Evolutionary conservation across 2,329 filamentous ascomycete genomes (phyloP).

Genomic region (Pezicula radicicola): DNA sequence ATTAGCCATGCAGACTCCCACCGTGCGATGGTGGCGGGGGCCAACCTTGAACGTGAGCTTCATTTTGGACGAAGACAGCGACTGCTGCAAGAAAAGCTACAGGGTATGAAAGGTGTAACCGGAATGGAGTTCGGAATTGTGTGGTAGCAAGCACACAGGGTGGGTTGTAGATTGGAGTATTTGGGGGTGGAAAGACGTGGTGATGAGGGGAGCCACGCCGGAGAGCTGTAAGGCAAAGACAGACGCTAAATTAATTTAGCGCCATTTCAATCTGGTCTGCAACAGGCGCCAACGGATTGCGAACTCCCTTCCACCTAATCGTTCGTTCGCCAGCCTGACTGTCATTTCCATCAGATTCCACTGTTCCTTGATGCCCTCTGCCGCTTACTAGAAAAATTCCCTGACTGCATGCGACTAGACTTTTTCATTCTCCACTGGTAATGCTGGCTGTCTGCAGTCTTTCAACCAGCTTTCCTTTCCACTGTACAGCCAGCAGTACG

Average conservation of each 20-base stretch:
- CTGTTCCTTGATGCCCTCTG: no score
- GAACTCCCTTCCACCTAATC: not conserved
- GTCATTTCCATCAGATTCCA: no score
- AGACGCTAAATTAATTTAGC: not conserved
- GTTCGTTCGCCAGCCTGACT: no score
- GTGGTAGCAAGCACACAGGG: not conserved
- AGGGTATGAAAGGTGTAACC: not conserved
- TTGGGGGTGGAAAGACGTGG: not conserved
- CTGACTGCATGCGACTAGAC: no score
- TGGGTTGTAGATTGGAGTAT: not conserved
- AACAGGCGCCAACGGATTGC: not conserved
- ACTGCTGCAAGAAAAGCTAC: not conserved
- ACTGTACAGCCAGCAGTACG: no score
- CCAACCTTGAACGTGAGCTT: conserved; percentile 70
- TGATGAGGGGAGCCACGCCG: no score
- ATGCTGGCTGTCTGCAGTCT: no score
- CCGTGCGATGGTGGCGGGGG: conserved; percentile 20
- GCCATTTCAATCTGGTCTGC: not conserved
- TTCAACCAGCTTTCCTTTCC: no score
- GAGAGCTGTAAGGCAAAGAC: no score
- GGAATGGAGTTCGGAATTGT: not conserved
- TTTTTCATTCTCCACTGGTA: no score
- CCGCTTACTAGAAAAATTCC: no score
- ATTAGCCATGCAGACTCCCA: conserved; percentile 22
- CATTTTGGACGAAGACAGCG: conserved; percentile 44